Percentiles rank a stretch among this genome's conserved stretches.
phyloP scores from a whole-genome alignment of 345 rosid species.

The Passiflora organensis region DNA sequence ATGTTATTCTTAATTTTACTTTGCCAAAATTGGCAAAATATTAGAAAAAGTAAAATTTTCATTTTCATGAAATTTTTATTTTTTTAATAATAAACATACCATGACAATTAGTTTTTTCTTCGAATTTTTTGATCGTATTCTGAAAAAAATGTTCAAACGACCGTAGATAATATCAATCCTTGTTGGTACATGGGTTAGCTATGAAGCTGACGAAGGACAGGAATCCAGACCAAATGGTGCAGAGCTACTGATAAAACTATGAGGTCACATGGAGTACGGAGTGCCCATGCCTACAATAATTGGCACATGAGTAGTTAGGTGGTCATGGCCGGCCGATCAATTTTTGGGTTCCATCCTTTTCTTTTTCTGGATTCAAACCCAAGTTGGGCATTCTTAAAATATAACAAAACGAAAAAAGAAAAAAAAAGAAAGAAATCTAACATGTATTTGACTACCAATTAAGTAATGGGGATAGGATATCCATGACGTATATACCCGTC shows the following conservation, averaged over 20 bases:
- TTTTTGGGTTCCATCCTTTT: too few species aligned
- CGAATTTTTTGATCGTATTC: too few species aligned
- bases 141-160: too few species aligned
- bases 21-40: slow-evolving; percentile 13
- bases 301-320: too few species aligned
- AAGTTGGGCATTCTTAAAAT: neutral
- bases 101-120: too few species aligned
- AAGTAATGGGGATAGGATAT: neutral
- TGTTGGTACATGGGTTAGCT: neutral
- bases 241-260: too few species aligned
- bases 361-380: too few species aligned
- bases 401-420: neutral
- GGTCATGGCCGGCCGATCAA: too few species aligned
- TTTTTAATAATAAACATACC: neutral
- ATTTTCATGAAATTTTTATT: neutral
- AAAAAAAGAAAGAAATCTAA: neutral
- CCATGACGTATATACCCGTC: neutral
- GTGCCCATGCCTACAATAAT: too few species aligned
- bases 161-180: neutral
- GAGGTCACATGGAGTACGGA: too few species aligned
- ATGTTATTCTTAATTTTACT: slow-evolving; percentile 5
- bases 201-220: too few species aligned
- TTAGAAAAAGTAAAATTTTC: neutral
- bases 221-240: too few species aligned
- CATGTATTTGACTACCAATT: neutral